A percentile compares a stretch with the other conserved stretches of the same genome.
phyloP scores from a whole-genome alignment of 805 yeast species.

The Candida patagonica region DNA sequence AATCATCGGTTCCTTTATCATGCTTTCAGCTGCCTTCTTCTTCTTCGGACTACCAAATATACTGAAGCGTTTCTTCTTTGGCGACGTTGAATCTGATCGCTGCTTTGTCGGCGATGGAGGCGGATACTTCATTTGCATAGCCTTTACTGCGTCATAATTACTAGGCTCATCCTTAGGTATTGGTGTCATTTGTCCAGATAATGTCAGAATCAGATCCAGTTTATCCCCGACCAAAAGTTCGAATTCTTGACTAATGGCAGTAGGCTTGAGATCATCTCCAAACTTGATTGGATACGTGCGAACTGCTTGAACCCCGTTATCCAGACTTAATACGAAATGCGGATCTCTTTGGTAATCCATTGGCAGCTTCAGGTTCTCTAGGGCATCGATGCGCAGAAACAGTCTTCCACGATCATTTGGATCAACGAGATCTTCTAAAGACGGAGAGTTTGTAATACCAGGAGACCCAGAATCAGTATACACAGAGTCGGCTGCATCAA shows the following conservation, averaged over 20 bases:
- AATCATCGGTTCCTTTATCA: too few relatives aligned
- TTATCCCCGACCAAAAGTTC: conserved; percentile 58
- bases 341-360: conserved; percentile 32
- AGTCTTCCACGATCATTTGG: conserved; percentile 19
- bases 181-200: conserved; percentile 39
- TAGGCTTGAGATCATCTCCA: conserved; percentile 17
- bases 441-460: conserved; percentile 8
- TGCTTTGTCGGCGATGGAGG: conserved; percentile 7
- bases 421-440: conserved; percentile 14
- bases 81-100: neutral
- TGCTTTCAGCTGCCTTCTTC: conserved; percentile 4
- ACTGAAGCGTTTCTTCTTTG: conserved; percentile 16
- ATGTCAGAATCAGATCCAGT: conserved; percentile 59
- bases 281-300: conserved; percentile 44
- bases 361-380: conserved; percentile 34
- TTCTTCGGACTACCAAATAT: conserved; percentile 14
- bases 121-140: conserved; percentile 1
- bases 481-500: conserved; percentile 12
- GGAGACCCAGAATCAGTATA: conserved; percentile 12
- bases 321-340: conserved; percentile 42
- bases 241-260: conserved; percentile 58
- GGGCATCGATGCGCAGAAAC: conserved; percentile 18
- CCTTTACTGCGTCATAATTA: too few relatives aligned
- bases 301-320: conserved; percentile 72
- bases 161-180: too few relatives aligned